Evolutionary conservation across 75 land plant genomes (phyloP).

Genomic region (Chamaecyparis obtusa): DNA sequence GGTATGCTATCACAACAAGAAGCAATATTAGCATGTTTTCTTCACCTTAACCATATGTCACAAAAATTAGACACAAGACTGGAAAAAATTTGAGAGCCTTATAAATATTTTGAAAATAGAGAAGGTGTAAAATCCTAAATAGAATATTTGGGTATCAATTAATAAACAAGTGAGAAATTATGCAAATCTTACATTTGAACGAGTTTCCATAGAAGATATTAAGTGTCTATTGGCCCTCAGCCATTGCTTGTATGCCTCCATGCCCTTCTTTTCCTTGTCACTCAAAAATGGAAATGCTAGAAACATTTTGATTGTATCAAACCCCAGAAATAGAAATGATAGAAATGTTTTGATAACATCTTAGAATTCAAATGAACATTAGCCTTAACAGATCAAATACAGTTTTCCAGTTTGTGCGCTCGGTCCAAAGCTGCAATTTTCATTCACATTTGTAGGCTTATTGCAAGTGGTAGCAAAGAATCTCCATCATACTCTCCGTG

Average conservation of each 20-base stretch:
- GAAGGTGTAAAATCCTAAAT: not conserved
- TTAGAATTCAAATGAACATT: too few relatives aligned
- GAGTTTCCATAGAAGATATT: conserved; percentile 77
- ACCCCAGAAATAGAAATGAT: too few relatives aligned
- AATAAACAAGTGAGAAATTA: not conserved
- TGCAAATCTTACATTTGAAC: conserved; percentile 68
- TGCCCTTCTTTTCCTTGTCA: conserved; percentile 4
- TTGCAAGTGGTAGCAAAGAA: too few relatives aligned
- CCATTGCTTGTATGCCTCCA: conserved; percentile 91
- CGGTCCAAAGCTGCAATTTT: too few relatives aligned
- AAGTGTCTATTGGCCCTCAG: conserved; percentile 77
- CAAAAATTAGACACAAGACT: not conserved
- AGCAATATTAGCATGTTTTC: not conserved
- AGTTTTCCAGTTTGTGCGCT: too few relatives aligned
- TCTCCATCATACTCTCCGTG: too few relatives aligned
- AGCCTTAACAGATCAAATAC: too few relatives aligned
- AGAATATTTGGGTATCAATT: not conserved
- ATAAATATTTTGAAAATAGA: not conserved
- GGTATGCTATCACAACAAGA: too few relatives aligned
- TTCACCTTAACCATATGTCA: not conserved
- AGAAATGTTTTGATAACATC: too few relatives aligned
- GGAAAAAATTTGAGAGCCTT: not conserved
- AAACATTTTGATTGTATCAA: too few relatives aligned
- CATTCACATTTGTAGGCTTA: too few relatives aligned
- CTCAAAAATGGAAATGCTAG: too few relatives aligned